These are phyloP conservation scores for Ophiostoma perfectum DNA, from an alignment of 2,329 filamentous ascomycete genomes.

Conservation along the genomic window DNA sequence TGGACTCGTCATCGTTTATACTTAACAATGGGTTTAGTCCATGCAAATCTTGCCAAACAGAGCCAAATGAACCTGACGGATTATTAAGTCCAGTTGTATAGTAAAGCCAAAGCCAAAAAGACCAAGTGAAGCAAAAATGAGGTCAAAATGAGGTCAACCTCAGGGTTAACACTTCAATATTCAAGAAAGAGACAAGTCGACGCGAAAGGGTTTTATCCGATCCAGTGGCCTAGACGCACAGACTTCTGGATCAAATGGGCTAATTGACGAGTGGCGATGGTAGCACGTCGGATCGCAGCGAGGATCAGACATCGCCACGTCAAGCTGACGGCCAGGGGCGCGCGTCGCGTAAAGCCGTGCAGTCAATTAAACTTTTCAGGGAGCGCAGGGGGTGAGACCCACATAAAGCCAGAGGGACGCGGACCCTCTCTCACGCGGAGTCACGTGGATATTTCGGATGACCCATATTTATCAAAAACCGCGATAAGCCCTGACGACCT, in stretches of 20 bases:
- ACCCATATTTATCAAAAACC: not conserved
- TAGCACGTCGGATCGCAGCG: not conserved
- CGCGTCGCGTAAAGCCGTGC: slow-evolving; percentile 16
- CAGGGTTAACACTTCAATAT: not conserved
- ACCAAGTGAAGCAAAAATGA: not conserved
- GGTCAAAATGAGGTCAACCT: not conserved
- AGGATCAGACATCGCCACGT: not conserved
- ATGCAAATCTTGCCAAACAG: not conserved
- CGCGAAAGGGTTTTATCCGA: not conserved
- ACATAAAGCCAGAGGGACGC: not conserved
- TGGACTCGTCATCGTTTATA: not conserved
- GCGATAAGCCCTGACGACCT: not conserved
- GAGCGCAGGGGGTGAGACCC: not conserved
- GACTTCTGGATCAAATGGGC: not conserved
- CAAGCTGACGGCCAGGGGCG: slow-evolving; percentile 10
- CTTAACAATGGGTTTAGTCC: not conserved
- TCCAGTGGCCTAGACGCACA: not conserved
- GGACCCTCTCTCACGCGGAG: not conserved
- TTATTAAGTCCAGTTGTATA: not conserved
- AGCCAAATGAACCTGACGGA: no score
- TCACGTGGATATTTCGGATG: not conserved
- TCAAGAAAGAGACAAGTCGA: not conserved
- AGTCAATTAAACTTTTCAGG: slow-evolving; percentile 10
- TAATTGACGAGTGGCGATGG: not conserved
- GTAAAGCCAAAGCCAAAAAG: not conserved